Percentiles rank a stretch among this genome's conserved stretches.
These are phyloP conservation scores for Paramecium sexaurelia DNA, from an alignment of 73 alveolate species.

Conservation along the genomic window DNA sequence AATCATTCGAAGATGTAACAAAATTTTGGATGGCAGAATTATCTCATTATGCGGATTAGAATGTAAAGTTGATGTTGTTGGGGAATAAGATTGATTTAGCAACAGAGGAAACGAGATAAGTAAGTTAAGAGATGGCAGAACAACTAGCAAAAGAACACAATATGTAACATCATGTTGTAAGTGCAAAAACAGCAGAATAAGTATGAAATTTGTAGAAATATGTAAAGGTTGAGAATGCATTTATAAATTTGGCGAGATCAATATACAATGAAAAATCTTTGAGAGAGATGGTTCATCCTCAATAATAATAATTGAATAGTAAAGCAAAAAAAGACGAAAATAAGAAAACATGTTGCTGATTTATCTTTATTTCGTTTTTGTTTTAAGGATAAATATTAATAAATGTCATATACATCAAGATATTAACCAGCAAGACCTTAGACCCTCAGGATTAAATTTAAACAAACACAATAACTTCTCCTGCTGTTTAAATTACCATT, in stretches of 20 bases:
- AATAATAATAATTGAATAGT: not conserved
- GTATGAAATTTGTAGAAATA: not conserved
- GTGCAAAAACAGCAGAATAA: conserved; percentile 21
- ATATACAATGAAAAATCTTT: not conserved
- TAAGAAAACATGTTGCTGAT: not conserved
- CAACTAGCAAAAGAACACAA: conserved; percentile 12
- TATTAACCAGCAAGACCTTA: conserved; percentile 42
- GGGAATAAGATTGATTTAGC: conserved; percentile 66
- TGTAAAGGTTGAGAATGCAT: not conserved
- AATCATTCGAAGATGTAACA: conserved; percentile 48
- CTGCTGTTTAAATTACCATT: not conserved
- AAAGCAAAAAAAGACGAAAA: not conserved
- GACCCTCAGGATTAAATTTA: not conserved
- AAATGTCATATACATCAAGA: conserved; percentile 48
- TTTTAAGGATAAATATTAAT: not conserved
- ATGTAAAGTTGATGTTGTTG: conserved; percentile 28
- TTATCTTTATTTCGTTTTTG: conserved; percentile 18
- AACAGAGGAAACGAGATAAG: conserved; percentile 43
- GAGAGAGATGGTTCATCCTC: not conserved
- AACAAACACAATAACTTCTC: not conserved
- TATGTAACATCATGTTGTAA: not conserved
- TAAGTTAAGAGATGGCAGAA: conserved; percentile 48
- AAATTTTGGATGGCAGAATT: conserved; percentile 68
- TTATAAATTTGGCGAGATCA: not conserved
- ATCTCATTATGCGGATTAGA: conserved; percentile 45